A percentile compares a stretch with the other conserved stretches of the same genome.
Conservation (phyloP, 2,329 filamentous ascomycete species). For the Ascochyta viciae-villosae region DNA sequence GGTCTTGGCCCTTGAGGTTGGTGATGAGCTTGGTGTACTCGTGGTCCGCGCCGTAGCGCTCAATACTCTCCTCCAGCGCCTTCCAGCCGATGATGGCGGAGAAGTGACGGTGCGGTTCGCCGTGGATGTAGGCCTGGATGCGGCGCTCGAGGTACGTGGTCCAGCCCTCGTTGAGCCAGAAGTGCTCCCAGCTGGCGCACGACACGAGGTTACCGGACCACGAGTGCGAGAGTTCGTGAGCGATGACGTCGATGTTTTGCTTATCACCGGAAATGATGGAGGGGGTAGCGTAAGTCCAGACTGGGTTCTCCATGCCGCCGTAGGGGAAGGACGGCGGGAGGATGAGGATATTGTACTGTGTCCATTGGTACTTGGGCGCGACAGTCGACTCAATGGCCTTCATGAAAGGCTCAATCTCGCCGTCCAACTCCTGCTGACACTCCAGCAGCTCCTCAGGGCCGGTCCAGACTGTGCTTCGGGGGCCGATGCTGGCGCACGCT, state of each 20-base stretch:
- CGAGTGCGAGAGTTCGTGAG: conserved; percentile 77
- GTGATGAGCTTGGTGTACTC: conserved; percentile 92
- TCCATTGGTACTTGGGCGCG: conserved; percentile 86
- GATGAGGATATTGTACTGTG: conserved; percentile 91
- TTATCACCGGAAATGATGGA: conserved; percentile 84
- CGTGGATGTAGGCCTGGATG: conserved; percentile 78
- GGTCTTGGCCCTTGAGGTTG: conserved; percentile 87
- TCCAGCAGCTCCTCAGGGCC: conserved; percentile 84
- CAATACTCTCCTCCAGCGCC: conserved; percentile 79
- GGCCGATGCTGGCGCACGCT: conserved; percentile 82
- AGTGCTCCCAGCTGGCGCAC: conserved; percentile 82
- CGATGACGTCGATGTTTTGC: conserved; percentile 95
- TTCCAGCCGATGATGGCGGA: conserved; percentile 97
- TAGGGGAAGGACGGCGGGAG: conserved; percentile 76
- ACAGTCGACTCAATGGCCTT: conserved; percentile 80
- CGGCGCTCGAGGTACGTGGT: conserved; percentile 93
- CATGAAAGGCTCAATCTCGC: conserved; percentile 91
- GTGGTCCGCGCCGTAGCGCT: conserved; percentile 80
- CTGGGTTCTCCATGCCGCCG: conserved; percentile 83
- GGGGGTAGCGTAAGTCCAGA: conserved; percentile 94
- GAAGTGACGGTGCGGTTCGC: conserved; percentile 87
- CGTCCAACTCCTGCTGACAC: conserved; percentile 90
- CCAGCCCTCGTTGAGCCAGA: conserved; percentile 80
- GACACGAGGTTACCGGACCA: conserved; percentile 91
- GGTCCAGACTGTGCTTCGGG: conserved; percentile 82